Evolutionary conservation across 768 basidiomycete genomes (phyloP).

Genomic region (Collybiopsis confluens): DNA sequence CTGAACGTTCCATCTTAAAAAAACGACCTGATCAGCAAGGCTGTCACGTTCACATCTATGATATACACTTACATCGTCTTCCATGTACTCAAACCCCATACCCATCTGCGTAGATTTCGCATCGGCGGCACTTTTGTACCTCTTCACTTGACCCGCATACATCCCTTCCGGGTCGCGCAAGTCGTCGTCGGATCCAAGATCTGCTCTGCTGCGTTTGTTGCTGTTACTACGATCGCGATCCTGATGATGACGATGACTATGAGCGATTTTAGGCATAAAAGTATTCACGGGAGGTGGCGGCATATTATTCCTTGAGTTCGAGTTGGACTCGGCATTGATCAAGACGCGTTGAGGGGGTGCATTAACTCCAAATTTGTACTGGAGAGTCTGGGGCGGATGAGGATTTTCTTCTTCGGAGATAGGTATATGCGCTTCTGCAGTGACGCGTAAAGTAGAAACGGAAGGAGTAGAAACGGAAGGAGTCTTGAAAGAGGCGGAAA

Average conservation of each 20-base stretch:
- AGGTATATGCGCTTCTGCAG: slow-evolving; percentile 5
- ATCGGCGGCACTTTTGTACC: slow-evolving; percentile 2
- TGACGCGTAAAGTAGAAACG: background rate
- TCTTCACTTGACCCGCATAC: background rate
- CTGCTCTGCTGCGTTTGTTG: slow-evolving; percentile 1
- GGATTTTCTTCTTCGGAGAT: background rate
- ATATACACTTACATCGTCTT: background rate
- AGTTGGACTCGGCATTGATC: background rate
- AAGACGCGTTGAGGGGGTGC: slow-evolving; percentile 7
- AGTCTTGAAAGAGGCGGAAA: slow-evolving; percentile 1
- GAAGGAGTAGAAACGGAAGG: background rate
- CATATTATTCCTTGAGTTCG: too few species aligned
- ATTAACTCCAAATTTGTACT: slow-evolving; percentile 1
- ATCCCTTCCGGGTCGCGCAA: background rate
- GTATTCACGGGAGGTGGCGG: background rate
- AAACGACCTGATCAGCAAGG: background rate
- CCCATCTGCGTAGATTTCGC: background rate
- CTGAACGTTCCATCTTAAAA: background rate
- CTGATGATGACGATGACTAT: background rate
- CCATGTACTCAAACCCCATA: background rate
- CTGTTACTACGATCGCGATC: too few species aligned
- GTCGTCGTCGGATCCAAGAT: slow-evolving; percentile 3
- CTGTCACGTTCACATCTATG: background rate
- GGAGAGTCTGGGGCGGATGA: background rate
- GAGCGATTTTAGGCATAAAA: background rate